A percentile compares a stretch with the other conserved stretches of the same genome.
These are phyloP conservation scores for Juglanconis juglandina DNA, from an alignment of 2,329 filamentous ascomycete species.

Conservation along the genomic window DNA sequence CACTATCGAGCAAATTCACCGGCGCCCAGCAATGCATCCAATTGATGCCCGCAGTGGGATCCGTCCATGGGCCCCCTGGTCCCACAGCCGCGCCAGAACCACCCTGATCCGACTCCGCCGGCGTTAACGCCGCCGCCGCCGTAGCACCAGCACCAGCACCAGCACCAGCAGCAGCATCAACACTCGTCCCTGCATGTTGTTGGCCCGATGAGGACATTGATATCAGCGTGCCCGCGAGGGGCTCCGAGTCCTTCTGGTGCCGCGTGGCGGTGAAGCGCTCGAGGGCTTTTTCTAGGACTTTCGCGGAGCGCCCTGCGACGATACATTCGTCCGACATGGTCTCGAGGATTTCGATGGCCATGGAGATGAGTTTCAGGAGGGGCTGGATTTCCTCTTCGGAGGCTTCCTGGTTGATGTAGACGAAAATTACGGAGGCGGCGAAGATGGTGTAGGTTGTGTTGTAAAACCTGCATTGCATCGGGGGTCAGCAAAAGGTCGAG, in stretches of 20 bases:
- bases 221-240: conserved; percentile 14
- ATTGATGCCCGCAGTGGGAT: conserved; percentile 19
- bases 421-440: conserved; percentile 27
- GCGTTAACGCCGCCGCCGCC: background rate
- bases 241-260: conserved; percentile 18
- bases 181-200: background rate
- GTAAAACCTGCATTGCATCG: conserved; percentile 23
- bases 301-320: conserved; percentile 25
- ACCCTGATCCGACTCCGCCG: background rate
- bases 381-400: conserved; percentile 19
- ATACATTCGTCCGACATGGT: conserved; percentile 22
- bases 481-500: background rate
- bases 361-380: conserved; percentile 21
- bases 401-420: conserved; percentile 25
- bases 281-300: conserved; percentile 24
- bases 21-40: conserved; percentile 25
- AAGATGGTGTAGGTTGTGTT: conserved; percentile 30
- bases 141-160: no score
- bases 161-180: no score
- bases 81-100: background rate
- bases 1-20: conserved; percentile 24
- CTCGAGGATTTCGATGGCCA: conserved; percentile 20
- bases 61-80: conserved; percentile 1
- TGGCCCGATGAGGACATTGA: conserved; percentile 4
- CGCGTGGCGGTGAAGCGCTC: conserved; percentile 18